Conservation (phyloP, 2,329 filamentous ascomycete species). For the Diaporthe sp. region DNA sequence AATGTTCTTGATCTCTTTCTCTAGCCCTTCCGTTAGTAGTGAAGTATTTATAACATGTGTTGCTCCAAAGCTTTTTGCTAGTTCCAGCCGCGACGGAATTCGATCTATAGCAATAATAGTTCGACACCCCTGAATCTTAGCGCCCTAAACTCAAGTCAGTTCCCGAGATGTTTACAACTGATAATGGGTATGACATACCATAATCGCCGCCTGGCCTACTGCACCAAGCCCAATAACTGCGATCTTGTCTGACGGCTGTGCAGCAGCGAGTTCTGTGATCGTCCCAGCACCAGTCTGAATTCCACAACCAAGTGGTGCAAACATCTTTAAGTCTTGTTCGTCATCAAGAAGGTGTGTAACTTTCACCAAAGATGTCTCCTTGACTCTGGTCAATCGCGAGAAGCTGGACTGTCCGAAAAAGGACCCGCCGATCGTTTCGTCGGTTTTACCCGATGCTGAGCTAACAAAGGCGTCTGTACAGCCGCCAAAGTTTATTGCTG, state of each 20-base stretch:
- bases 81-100: background rate
- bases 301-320: background rate
- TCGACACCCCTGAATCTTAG: background rate
- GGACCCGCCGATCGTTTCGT: background rate
- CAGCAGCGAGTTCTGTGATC: background rate
- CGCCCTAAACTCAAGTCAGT: background rate
- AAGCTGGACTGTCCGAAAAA: constrained; percentile 3
- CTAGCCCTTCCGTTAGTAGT: background rate
- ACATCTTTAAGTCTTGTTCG: background rate
- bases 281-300: background rate
- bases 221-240: background rate
- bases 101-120: background rate
- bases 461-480: background rate
- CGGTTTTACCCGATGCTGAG: background rate
- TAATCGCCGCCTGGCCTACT: background rate
- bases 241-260: background rate
- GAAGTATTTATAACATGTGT: background rate
- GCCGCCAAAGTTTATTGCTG: background rate
- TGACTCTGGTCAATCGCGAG: background rate
- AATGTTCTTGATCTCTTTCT: background rate
- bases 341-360: background rate
- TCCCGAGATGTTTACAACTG: fast-evolving
- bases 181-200: background rate
- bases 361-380: background rate
- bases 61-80: background rate